Evolutionary conservation across 768 basidiomycete genomes (phyloP).

Genomic region (Podaxis rugospora): DNA sequence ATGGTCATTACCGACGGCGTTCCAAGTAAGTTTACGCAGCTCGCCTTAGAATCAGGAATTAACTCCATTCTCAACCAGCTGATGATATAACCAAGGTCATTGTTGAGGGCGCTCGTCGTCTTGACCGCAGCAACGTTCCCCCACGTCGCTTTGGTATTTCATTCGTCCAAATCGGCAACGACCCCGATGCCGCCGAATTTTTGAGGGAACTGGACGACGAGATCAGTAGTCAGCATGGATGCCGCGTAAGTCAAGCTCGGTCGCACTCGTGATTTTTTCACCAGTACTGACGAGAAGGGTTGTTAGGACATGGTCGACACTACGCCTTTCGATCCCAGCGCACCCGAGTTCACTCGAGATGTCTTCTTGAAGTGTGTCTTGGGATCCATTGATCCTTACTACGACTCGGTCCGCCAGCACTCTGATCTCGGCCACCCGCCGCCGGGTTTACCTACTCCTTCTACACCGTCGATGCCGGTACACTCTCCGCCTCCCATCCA

Average conservation of each 20-base stretch:
- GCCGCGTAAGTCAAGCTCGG: neutral
- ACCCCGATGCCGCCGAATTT: conserved; percentile 9
- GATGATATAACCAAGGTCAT: conserved; percentile 2
- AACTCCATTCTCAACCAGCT: neutral
- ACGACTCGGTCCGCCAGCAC: neutral
- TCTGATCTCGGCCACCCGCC: neutral
- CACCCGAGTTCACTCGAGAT: conserved; percentile 4
- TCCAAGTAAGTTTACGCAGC: neutral
- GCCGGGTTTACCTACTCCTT: neutral
- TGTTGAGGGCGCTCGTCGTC: conserved; percentile 7
- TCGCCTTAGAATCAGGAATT: neutral
- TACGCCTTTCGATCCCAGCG: neutral
- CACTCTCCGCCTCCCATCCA: neutral
- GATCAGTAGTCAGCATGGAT: neutral
- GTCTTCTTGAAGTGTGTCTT: conserved; percentile 8
- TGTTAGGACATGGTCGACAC: conserved; percentile 10
- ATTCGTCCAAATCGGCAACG: conserved; percentile 10
- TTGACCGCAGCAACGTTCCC: conserved; percentile 3
- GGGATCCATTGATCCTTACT: conserved; percentile 10
- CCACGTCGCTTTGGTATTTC: conserved; percentile 5
- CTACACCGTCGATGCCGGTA: neutral
- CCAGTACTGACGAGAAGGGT: neutral
- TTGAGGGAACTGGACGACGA: conserved; percentile 9
- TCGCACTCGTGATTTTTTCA: neutral
- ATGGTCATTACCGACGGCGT: conserved; percentile 11